phyloP scores from a whole-genome alignment of 2,329 filamentous ascomycete species.

The Microcyclosporella mali region DNA sequence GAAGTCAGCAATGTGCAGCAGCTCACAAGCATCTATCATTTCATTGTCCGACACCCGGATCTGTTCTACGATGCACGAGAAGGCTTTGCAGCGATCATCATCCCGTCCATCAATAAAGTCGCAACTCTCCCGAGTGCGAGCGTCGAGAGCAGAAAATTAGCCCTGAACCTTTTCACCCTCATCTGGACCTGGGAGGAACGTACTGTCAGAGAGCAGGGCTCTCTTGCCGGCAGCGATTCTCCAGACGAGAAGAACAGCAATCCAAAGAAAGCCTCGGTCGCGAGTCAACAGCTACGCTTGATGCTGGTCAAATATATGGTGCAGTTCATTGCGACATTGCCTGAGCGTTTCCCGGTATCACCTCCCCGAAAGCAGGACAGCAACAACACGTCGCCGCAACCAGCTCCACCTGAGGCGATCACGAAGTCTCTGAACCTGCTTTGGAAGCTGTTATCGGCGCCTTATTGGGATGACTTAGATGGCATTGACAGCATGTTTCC shows the following conservation, averaged over 20 bases:
- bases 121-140: conserved; percentile 76
- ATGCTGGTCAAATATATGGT: conserved; percentile 93
- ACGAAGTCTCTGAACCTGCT: conserved; percentile 78
- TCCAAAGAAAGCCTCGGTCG: conserved; percentile 33
- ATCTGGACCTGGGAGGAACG: conserved; percentile 91
- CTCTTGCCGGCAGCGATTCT: conserved; percentile 26
- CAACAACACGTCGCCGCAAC: conserved; percentile 36
- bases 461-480: conserved; percentile 87
- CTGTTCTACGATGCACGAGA: conserved; percentile 94
- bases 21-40: conserved; percentile 95
- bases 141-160: conserved; percentile 85
- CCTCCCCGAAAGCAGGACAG: conserved; percentile 56
- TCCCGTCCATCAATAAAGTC: conserved; percentile 82
- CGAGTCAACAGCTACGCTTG: conserved; percentile 54
- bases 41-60: conserved; percentile 84
- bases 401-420: conserved; percentile 62
- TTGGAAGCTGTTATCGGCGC: conserved; percentile 74
- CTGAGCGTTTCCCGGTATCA: conserved; percentile 70
- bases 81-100: conserved; percentile 82
- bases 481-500: conserved; percentile 70
- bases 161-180: conserved; percentile 80
- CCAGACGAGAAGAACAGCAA: conserved; percentile 14
- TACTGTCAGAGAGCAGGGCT: conserved; percentile 58
- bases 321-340: conserved; percentile 85
- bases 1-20: conserved; percentile 94